These are phyloP conservation scores for Fusarium sp. DNA, from an alignment of 2,329 filamentous ascomycete genomes.

Conservation along the genomic window DNA sequence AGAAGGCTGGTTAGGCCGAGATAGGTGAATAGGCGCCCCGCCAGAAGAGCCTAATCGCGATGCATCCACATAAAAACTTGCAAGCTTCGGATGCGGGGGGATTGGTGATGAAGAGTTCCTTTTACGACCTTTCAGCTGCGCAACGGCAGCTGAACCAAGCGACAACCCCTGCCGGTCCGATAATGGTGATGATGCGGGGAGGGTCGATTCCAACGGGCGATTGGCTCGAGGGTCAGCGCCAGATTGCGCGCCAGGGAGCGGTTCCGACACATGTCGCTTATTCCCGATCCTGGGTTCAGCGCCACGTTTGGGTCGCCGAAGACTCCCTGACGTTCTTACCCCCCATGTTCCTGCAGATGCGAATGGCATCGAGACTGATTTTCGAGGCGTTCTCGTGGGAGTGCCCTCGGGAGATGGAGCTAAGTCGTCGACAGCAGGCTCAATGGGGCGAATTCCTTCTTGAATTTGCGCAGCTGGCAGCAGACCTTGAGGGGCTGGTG, in stretches of 20 bases:
- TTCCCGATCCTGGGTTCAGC: constrained; percentile 55
- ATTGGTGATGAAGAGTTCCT: constrained; percentile 66
- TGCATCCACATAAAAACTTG: constrained; percentile 66
- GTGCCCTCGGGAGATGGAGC: constrained; percentile 51
- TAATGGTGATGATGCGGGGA: constrained; percentile 39
- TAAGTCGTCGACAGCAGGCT: constrained; percentile 15
- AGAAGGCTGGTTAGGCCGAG: constrained; percentile 57
- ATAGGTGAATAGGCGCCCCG: constrained; percentile 52
- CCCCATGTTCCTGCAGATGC: constrained; percentile 67
- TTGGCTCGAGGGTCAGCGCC: constrained; percentile 46
- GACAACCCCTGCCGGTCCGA: constrained; percentile 39
- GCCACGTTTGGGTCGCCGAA: constrained; percentile 65
- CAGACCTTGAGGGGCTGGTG: constrained; percentile 39
- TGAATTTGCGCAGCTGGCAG: constrained; percentile 42
- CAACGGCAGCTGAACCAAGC: constrained; percentile 43
- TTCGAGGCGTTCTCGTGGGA: constrained; percentile 58
- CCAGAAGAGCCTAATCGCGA: constrained; percentile 58
- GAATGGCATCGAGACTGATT: constrained; percentile 70
- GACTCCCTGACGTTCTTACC: constrained; percentile 61
- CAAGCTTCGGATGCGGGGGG: constrained; percentile 64
- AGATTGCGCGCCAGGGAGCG: constrained; percentile 52
- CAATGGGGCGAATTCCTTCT: constrained; percentile 31
- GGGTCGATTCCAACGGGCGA: constrained; percentile 41
- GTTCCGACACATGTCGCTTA: constrained; percentile 66
- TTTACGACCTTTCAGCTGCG: constrained; percentile 48